Evolutionary conservation across 2,329 filamentous ascomycete species (phyloP), one percentile per base, ranked within the genome.

Genomic region (Pseudogymnoascus sp.): DNA sequence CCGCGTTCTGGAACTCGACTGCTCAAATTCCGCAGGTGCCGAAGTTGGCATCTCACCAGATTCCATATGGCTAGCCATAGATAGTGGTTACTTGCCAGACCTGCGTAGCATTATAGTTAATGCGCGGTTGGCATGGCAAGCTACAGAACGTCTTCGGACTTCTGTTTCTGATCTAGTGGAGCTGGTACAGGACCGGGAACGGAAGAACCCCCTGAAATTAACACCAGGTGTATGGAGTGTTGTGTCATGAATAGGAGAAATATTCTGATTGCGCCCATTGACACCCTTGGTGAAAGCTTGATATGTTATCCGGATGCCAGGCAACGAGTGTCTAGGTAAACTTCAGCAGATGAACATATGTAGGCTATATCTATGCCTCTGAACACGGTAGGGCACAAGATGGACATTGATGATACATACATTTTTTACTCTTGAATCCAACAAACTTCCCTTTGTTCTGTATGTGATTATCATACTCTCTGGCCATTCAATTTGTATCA

Each of bases 1-100:
- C 10, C 65, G 62, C 7, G 70, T 72, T 29, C 55, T 74, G n/a
- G 72, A 73, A 63, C 59, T 74, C 7, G 72, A 73, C 60, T 72
- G 71, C 39, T 70, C 69, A 16, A 66, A 66, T 3, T 65, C 65
- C 14, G 68, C 71, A 0, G 66, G 63, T 11, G 62, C 67, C 16
- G 69, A 72, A 12, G 65, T 72, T 2, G 65, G 63, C 14, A 62
- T 72, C 23, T 65, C 49, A 33, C 62, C 72, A 0, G 45, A 43
- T 6, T 55, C 58, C 6, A 62, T 73, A 4, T 73, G 69, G 62
- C 63, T 70, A 37, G 68, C 70, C 10, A 66, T 72, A 12, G 69
- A 72, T 55, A 61, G 66, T 10, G 68, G 63, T 1, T 61, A 63
- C 11, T 61, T 74, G 19, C 66, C 68, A 11, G 64, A 69, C 65